Evolutionary conservation across 2,329 filamentous ascomycete genomes (phyloP), one percentile per base, ranked within the genome.

Genomic region (Exophiala lecanii-corni): DNA sequence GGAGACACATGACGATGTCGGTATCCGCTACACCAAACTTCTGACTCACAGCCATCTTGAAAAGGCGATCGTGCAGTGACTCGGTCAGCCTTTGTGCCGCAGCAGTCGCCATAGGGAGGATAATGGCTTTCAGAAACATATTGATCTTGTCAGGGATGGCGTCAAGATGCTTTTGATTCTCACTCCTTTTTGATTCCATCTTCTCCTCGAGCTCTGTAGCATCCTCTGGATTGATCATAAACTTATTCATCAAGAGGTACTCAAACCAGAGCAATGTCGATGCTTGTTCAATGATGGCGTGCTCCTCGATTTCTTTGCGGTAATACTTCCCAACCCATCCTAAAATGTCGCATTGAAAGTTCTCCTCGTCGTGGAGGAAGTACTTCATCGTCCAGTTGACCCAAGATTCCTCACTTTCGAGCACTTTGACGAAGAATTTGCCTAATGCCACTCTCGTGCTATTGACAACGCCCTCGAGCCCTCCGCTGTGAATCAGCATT

Each of bases 61-160:
- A 50, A 15, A 54, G 38, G 32, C 37, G 40, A 7, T 51, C 43
- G 19, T 54, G 51, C 13, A 54, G 48, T 15, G 10, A 31, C 25
- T 49, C 45, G 4, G 39, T 40, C 13, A 54, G n/a, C 15, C 41
- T 19, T 28, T 41, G 25, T 9, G 38, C 47, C 3, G 41, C 39
- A 9, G 44, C 39, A 17, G 42, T 39, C 13, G 51, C 43, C 34
- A 45, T 31, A 1, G 35, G 47, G 10, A 51, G 41, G 18, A 51
- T 41, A 15, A 45, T 25, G 13, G 37, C 41, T 16, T 54, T 54
- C 18, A 54, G 34, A 33, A 54, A 54, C 16, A 48, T 40, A 19
- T 54, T 50, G 43, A 54, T 49, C 2, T 45, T 54, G 15, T 49
- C 48, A 3, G 51, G 51, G 19, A 45, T 43, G 9, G 46, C 43